These are phyloP conservation scores for Mycena crocata DNA, from an alignment of 768 basidiomycete genomes.

Conservation along the genomic window DNA sequence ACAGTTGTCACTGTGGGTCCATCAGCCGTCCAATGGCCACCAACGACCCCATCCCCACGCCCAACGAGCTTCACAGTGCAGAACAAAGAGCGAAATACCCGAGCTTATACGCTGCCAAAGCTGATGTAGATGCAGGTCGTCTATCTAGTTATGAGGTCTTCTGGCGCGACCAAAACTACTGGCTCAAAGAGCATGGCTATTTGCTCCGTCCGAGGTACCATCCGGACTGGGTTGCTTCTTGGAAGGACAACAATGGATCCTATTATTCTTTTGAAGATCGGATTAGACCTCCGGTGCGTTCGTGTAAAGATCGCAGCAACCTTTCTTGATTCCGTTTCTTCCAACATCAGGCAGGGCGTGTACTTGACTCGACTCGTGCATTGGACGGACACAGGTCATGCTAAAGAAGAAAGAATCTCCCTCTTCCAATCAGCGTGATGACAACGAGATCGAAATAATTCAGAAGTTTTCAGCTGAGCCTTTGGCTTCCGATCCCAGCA, in stretches of 20 bases:
- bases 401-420: constrained; percentile 36
- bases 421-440: no score
- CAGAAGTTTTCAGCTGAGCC: constrained; percentile 32
- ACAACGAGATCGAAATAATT: constrained; percentile 2
- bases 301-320: background rate
- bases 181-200: constrained; percentile 4
- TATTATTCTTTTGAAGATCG: background rate
- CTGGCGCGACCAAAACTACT: background rate
- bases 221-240: constrained; percentile 26
- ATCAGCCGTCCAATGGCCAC: background rate
- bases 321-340: background rate
- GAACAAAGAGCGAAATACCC: background rate
- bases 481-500: constrained; percentile 36
- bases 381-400: constrained; percentile 35
- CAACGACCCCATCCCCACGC: background rate
- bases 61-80: background rate
- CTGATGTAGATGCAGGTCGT: background rate
- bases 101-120: background rate
- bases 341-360: background rate
- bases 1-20: background rate
- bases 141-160: background rate
- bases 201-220: background rate
- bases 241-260: background rate
- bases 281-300: constrained; percentile 13
- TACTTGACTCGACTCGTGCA: background rate